phyloP scores from a whole-genome alignment of 208 protist species.

The Naegleria fowleri region DNA sequence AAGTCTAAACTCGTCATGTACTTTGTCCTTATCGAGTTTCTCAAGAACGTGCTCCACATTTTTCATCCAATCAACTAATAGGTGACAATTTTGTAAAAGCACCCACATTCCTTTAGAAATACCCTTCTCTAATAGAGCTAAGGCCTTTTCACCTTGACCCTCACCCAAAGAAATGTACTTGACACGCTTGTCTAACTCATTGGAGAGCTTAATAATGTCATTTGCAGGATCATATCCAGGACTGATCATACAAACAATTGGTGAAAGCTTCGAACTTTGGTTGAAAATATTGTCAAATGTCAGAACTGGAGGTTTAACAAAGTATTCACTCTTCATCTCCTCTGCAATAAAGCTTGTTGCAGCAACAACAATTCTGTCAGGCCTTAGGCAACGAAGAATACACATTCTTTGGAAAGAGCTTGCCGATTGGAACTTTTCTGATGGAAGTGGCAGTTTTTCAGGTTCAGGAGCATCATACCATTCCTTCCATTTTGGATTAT shows the following conservation, averaged over 20 bases:
- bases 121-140: constrained; percentile 87
- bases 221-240: constrained; percentile 94
- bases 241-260: constrained; percentile 96
- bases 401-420: constrained; percentile 84
- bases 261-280: constrained; percentile 77
- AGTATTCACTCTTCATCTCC: constrained; percentile 82
- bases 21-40: constrained; percentile 78
- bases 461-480: constrained; percentile 85
- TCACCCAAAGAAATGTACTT: constrained; percentile 94
- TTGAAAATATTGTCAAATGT: constrained; percentile 71
- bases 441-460: constrained; percentile 65
- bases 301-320: constrained; percentile 88
- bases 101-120: constrained; percentile 94
- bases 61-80: constrained; percentile 95
- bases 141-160: constrained; percentile 91
- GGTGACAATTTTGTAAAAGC: constrained; percentile 97
- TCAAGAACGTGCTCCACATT: constrained; percentile 95
- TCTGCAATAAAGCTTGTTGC: constrained; percentile 85
- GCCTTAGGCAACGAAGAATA: constrained; percentile 92
- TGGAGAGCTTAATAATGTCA: constrained; percentile 94
- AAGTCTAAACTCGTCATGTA: constrained; percentile 94
- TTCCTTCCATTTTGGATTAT: constrained; percentile 68
- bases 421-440: constrained; percentile 54
- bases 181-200: constrained; percentile 84
- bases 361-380: constrained; percentile 88